Evolutionary conservation across 2,329 filamentous ascomycete genomes (phyloP), one percentile per base, ranked within the genome.

Genomic region (Colletotrichum brevisporum): DNA sequence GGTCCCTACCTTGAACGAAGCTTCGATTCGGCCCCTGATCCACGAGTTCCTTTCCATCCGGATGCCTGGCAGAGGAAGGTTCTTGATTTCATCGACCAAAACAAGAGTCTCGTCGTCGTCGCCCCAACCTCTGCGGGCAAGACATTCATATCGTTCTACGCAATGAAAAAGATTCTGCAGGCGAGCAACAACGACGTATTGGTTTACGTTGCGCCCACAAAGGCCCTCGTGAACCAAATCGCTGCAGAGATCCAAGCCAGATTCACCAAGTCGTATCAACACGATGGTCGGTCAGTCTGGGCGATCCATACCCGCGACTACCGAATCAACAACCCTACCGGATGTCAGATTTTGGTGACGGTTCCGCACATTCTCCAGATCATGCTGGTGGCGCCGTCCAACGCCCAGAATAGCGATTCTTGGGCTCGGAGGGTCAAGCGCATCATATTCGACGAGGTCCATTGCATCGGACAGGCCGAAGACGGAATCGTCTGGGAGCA

Each of bases 91-190:
- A 90, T 95, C 45, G 92, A 95, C 76, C 85, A 84, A 0, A 84
- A 92, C 62, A 87, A 90, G 71, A 94, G 91, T 73, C 81, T 94
- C 0, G 90, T 95, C 67, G 91, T 94, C 0, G 89, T 95, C 9
- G 92, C 92, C 0, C 92, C 92, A 0, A 95, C 92, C 0, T 93
- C 90, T 26, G 90, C 93, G 0, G 93, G 93, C 71, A 95, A 95
- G 78, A 95, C 92, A 0, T 95, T 95, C 77, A 95, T 95, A 67
- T 92, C 89, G 1, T 95, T 95, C 78, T 94, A 95, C 73, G 92
- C 92, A 1, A 95, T 95, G 91, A 91, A 92, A 74, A 90, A 93
- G 75, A 83, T 94, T 1, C 82, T 95, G 10, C 85, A 91, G 75
- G 85, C 86, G 4, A 89, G 88, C 70, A 88, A 95, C 69, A 88